Base-by-base conservation (phyloP, 2,329 filamentous ascomycete species). In the Pyrenophora seminiperda region DNA sequence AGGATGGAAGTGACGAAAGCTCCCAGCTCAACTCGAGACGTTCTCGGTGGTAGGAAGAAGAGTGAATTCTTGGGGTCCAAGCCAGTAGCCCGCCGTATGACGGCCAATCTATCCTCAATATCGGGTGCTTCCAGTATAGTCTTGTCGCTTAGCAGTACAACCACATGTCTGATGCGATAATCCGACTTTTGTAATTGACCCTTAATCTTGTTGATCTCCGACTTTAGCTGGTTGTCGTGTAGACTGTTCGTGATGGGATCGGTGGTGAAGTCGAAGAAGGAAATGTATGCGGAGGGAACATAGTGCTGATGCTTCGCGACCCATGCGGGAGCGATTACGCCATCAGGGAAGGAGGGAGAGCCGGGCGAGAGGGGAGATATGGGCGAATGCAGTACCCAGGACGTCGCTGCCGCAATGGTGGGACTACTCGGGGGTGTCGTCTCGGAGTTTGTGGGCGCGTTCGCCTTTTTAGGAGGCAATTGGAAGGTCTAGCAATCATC, bases 271-370 rank as follows among this genome's bases (percentile, higher is more conserved):
- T 82, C 81, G 68, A 95, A 96, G 75, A 95, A 94, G 58, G 87
- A 88, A 24, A 96, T 73, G 60, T 90, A 87, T 19, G 90, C 82
- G 54, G 90, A 89, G 1, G 93, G 93, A 17, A 97, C 81, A 14
- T 91, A 79, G 42, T 88, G 79, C 67, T 96, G 92, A 70, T 97
- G 93, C 71, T 97, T 99, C 52, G 84, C 83, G 46, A 96, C 79
- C 93, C 93, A 99, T 53, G 83, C 75, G 15, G 87, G 81, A 53
- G 91, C 85, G 70, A 97, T 85, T 50, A 97, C 78, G 4, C 93
- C 94, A 74, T 97, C 94, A 6, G 93, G 92, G 68, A 94, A 97
- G 2, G 95, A 81, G 2, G 85, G 79, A 6, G 93, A 96, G 6
- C 82, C 82, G 3, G 92, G 91, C 31, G 89, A 94, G 22, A 97